Evolutionary conservation across 2,329 filamentous ascomycete genomes (phyloP), one percentile per base, ranked within the genome.

Genomic region (Calycina herbarum): DNA sequence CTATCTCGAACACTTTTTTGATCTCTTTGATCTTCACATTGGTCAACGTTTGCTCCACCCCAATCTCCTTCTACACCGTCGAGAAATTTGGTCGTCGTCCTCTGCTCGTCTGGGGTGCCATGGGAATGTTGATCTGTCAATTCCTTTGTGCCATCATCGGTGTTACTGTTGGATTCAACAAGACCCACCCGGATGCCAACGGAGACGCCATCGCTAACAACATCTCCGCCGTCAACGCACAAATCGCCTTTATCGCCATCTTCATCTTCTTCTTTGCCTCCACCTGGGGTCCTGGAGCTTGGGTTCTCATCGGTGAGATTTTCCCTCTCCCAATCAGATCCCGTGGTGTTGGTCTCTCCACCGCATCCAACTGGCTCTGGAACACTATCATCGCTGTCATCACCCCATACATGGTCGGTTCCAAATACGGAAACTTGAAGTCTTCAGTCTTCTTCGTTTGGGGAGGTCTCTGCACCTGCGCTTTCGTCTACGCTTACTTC

Each of bases 1-100:
- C 68, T 60, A 57, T 90, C 88, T 70, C 88, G 86, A 91, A 80
- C 87, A 90, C 80, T 88, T 77, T 91, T 67, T 75, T 93, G 90
- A 92, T 83, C 90, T 94, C 81, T 93, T 94, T 94, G 79, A 91
- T 95, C 82, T 94, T 92, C 82, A 90, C 91, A 81, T 91, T 89
- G 82, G 91, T 96, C 82, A 96, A 96, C 80, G 91, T 95, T 67
- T 84, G 79, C 79, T 94, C 91, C 31, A 96, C 93, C 0, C 92
- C 93, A 0, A 78, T 96, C 82, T 75, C 80, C 31, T 96, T 96
- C 86, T 96, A 84, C 81, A 89, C 89, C n/a, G 89, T 96, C 68
- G 93, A 96, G 82, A 86, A 82, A 74, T 85, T 93, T 70, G 93
- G 93, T 71, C 92, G 93, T 76, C 91, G 93, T 69, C 83, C 85